phyloP scores from a whole-genome alignment of 148 eudicot genomes.

The Rhododendron ovatum region DNA sequence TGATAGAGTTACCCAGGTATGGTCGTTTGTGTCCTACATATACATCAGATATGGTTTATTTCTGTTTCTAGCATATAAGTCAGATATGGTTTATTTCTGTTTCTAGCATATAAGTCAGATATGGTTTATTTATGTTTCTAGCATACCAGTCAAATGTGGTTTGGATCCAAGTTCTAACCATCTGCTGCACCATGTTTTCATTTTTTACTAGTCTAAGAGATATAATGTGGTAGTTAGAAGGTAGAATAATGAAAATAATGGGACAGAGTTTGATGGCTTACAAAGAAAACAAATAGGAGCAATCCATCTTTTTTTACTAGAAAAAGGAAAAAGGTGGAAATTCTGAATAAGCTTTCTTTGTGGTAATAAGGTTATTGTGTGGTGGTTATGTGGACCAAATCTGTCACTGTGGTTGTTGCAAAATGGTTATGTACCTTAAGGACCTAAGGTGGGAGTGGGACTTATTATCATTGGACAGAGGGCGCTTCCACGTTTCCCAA shows the following conservation, averaged over 20 bases:
- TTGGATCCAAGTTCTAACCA: neutral
- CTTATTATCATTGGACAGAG: neutral
- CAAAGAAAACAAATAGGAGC: neutral
- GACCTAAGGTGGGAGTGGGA: neutral
- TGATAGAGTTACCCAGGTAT: constrained; percentile 87
- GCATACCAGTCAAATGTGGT: neutral
- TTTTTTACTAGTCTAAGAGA: neutral
- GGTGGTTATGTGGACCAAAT: neutral
- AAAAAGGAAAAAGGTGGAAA: neutral
- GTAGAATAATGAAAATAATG: neutral
- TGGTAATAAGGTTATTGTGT: neutral
- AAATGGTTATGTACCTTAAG: neutral
- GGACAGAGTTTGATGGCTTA: neutral
- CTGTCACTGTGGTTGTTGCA: neutral
- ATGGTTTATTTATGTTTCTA: neutral
- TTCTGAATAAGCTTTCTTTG: neutral
- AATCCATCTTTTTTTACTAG: neutral
- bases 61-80: no score
- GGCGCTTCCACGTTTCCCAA: neutral
- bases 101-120: neutral
- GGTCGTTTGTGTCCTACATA: neutral
- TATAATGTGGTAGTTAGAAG: neutral
- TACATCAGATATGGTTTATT: no score
- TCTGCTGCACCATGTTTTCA: neutral
- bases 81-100: neutral